These are phyloP conservation scores for Acidiella bohemica DNA, from an alignment of 495 filamentous ascomycete species.

Conservation along the genomic window DNA sequence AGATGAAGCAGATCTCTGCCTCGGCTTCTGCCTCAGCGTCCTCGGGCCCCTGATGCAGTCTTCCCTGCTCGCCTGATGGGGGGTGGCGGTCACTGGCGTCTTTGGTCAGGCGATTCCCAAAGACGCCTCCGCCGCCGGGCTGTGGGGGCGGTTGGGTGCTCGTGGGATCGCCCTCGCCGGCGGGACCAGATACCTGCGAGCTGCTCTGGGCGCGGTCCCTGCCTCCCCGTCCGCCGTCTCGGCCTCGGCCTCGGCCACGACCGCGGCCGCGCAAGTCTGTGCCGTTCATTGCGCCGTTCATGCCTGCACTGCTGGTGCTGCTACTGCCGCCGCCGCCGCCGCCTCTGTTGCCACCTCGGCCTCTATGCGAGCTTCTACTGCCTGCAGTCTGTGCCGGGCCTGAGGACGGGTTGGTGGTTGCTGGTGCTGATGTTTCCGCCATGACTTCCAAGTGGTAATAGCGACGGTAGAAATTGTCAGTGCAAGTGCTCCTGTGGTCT, in stretches of 20 bases:
- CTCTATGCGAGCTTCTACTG: not conserved
- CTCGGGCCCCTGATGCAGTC: not conserved
- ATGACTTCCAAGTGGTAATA: too few species aligned
- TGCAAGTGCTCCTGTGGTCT: too few species aligned
- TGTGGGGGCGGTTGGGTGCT: constrained; percentile 25
- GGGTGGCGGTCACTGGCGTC: constrained; percentile 23
- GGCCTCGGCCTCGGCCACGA: constrained; percentile 17
- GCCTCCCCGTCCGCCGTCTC: constrained; percentile 8
- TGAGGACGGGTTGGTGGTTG: too few species aligned
- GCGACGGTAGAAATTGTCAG: too few species aligned
- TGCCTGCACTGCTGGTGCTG: too few species aligned
- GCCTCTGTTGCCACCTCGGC: constrained; percentile 8
- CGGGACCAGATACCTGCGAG: not conserved
- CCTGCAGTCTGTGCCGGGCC: not conserved
- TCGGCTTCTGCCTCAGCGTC: constrained; percentile 19
- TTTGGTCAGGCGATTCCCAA: constrained; percentile 32
- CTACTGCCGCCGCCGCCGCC: not conserved
- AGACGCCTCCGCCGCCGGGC: constrained; percentile 27
- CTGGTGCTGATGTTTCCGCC: not conserved
- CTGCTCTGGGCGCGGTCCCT: constrained; percentile 8
- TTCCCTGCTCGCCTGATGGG: constrained; percentile 9
- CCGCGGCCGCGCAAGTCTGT: constrained; percentile 7
- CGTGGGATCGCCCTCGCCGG: constrained; percentile 12
- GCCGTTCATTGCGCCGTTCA: constrained; percentile 1
- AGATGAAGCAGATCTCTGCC: constrained; percentile 85